Conservation (phyloP, 176 grass and related monocot genomes). For the Paspalum notatum region DNA sequence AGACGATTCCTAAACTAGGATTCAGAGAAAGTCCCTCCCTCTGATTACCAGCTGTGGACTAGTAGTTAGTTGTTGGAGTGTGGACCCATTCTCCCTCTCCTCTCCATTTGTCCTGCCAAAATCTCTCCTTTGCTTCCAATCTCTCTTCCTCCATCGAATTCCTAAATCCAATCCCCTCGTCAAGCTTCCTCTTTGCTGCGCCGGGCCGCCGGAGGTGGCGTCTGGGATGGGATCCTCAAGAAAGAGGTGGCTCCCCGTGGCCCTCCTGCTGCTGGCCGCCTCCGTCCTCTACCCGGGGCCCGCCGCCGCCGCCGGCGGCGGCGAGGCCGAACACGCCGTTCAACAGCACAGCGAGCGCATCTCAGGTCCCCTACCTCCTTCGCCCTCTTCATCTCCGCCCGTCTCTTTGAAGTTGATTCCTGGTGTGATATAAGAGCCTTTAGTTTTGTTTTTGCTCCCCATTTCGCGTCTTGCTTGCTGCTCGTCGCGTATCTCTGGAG, state of each 20-base stretch:
- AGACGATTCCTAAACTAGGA: neutral
- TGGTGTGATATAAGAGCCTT: neutral
- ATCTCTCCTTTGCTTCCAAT: constrained; percentile 42
- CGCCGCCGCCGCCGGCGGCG: neutral
- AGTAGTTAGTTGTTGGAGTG: constrained; percentile 9
- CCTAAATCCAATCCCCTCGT: constrained; percentile 41
- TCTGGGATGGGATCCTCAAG: constrained; percentile 44
- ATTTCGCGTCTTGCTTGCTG: neutral
- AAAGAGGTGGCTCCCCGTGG: constrained; percentile 41
- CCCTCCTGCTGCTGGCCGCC: constrained; percentile 32
- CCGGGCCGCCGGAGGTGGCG: constrained; percentile 6
- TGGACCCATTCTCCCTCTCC: constrained; percentile 19
- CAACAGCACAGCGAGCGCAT: constrained; percentile 61
- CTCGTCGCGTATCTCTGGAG: neutral
- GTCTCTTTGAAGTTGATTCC: neutral
- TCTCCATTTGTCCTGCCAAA: constrained; percentile 36
- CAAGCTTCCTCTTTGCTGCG: constrained; percentile 10
- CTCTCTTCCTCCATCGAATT: constrained; percentile 8
- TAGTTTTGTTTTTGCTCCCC: neutral
- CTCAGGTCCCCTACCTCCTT: constrained; percentile 37
- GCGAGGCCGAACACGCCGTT: constrained; percentile 32
- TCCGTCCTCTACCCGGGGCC: constrained; percentile 1
- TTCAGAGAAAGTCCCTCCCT: neutral
- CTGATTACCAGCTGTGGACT: constrained; percentile 25
- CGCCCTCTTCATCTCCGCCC: neutral